Evolutionary conservation across 1,284 basidiomycete genomes (phyloP).

Genomic region (Flammula alnicola): DNA sequence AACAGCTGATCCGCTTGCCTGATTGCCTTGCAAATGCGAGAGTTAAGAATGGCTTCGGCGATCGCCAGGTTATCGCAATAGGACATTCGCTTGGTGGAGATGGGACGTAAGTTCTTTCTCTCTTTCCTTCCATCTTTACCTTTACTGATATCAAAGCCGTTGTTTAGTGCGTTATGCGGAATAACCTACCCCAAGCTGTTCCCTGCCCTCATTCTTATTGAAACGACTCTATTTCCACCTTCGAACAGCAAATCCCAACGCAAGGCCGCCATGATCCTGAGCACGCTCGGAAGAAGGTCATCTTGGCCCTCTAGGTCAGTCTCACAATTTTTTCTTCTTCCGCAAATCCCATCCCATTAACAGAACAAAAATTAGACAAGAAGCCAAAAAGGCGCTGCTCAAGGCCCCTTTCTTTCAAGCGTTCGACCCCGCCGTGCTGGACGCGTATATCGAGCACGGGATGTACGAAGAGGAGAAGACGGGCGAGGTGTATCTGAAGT

Average conservation of each 20-base stretch:
- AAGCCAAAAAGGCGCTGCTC: constrained; percentile 24
- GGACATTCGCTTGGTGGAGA: constrained; percentile 31
- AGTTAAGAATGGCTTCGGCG: constrained; percentile 20
- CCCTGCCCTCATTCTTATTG: constrained; percentile 22
- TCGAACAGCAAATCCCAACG: constrained; percentile 7
- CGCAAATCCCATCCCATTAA: not conserved
- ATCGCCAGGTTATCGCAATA: constrained; percentile 22
- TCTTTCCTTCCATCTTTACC: no score
- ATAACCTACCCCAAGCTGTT: constrained; percentile 27
- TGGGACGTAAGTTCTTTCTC: constrained; percentile 21
- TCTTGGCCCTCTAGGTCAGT: constrained; percentile 28
- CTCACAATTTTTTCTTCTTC: not conserved
- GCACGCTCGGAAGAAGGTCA: constrained; percentile 25
- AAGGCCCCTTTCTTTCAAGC: constrained; percentile 27
- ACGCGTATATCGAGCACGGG: constrained; percentile 26
- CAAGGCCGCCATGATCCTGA: constrained; percentile 11
- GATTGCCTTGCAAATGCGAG: constrained; percentile 2
- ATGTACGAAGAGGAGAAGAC: constrained; percentile 25
- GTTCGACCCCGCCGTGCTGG: constrained; percentile 24
- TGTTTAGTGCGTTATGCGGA: constrained; percentile 22
- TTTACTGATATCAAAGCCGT: no score
- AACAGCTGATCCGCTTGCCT: constrained; percentile 19
- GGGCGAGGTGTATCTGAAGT: constrained; percentile 26
- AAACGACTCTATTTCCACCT: constrained; percentile 28
- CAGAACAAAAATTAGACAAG: constrained; percentile 19